Evolutionary conservation across 345 rosid genomes (phyloP).

Genomic region (Mallotus nudiflorus): DNA sequence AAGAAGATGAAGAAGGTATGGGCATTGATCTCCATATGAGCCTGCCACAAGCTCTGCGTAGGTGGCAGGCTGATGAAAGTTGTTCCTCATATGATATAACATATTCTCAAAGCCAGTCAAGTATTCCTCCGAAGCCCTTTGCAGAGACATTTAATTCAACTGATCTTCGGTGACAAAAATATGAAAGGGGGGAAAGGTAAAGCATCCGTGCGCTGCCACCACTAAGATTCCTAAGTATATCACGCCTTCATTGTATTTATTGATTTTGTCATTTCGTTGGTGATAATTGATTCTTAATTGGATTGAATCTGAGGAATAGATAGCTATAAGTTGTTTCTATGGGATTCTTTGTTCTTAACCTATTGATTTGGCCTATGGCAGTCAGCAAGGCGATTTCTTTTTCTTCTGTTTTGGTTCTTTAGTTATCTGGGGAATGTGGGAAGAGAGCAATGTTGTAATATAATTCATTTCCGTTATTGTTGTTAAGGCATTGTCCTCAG

Average conservation of each 20-base stretch:
- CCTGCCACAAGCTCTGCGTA: slow-evolving; percentile 77
- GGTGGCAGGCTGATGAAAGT: slow-evolving; percentile 87
- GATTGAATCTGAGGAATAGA: neutral
- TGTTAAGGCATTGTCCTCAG: no score
- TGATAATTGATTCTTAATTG: neutral
- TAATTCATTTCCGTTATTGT: no score
- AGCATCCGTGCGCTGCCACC: neutral
- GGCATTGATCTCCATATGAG: slow-evolving; percentile 73
- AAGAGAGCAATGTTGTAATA: no score
- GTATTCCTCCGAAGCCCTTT: slow-evolving; percentile 53
- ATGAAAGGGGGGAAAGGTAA: neutral
- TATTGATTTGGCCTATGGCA: slow-evolving; percentile 3
- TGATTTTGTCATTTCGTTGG: neutral
- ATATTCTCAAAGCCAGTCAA: slow-evolving; percentile 61
- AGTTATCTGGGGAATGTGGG: no score
- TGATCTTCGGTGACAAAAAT: slow-evolving; percentile 55
- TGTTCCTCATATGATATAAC: slow-evolving; percentile 47
- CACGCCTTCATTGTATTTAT: neutral
- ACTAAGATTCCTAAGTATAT: neutral
- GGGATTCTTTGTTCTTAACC: slow-evolving; percentile 5
- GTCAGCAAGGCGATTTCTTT: neutral
- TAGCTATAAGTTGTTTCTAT: neutral
- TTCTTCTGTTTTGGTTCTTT: neutral
- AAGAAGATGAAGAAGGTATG: slow-evolving; percentile 59
- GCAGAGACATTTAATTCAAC: slow-evolving; percentile 58